A percentile compares a stretch with the other conserved stretches of the same genome.
phyloP scores from a whole-genome alignment of 192 early-diverging fungal genomes.

The Backusella morwellensis region DNA sequence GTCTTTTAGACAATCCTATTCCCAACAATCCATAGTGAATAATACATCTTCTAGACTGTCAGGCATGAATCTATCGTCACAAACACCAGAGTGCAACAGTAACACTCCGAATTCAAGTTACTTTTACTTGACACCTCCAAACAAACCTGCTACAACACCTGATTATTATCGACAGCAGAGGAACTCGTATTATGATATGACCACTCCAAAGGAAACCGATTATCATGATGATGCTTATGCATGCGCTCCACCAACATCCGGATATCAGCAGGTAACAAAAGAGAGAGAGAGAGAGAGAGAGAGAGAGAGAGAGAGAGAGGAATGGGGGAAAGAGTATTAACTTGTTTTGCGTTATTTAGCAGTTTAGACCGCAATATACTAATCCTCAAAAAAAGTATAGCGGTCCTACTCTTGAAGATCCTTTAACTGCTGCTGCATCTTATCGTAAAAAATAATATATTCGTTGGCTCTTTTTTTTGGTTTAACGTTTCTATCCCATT shows the following conservation, averaged over 20 bases:
- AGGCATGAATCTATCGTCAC: conserved; percentile 2
- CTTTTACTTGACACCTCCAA: neutral
- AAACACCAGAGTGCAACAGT: neutral
- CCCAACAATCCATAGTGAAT: neutral
- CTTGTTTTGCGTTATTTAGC: neutral
- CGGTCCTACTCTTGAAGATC: conserved; percentile 33
- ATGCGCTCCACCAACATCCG: neutral
- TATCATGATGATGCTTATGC: neutral
- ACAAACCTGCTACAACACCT: neutral
- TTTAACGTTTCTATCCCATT: neutral
- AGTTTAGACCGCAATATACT: neutral
- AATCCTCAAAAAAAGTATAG: conserved; percentile 1
- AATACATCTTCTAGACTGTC: neutral
- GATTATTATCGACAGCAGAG: neutral
- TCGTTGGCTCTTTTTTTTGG: neutral
- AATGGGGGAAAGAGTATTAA: neutral
- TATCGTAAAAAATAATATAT: conserved; percentile 25
- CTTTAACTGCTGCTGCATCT: conserved; percentile 22
- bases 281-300: too few species aligned
- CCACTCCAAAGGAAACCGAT: neutral
- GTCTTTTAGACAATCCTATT: neutral
- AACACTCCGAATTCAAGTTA: neutral
- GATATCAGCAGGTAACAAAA: neutral
- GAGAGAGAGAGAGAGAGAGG: too few species aligned
- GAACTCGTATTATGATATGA: conserved; percentile 6